Evolutionary conservation across 176 grass and related monocot genomes (phyloP), one percentile per base, ranked within the genome.

Genomic region (Avena insularis): DNA sequence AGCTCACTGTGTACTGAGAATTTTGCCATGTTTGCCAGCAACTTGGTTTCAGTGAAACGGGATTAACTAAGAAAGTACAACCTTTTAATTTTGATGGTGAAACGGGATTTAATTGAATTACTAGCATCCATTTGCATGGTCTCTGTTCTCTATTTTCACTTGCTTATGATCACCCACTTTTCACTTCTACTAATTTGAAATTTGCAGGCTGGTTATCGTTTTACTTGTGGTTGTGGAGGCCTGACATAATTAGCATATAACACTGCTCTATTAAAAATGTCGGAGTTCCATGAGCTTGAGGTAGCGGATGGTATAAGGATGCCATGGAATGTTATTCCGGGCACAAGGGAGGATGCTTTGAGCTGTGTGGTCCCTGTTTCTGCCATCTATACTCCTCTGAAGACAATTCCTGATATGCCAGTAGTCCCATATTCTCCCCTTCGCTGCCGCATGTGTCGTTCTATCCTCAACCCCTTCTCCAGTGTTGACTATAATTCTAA

Each of bases 241-340:
- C 78, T 76, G n/a, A 25, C 64, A 78, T 17, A 76, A 69, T 36
- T 82, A 69, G 38, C 45, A 46, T 60, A 78, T 25, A 21, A 90
- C 38, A 17, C 55, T 71, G 63, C 55, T 45, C 46, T 46, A 51
- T 76, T 61, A 49, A 94, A 86, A 83, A 98, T 98, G 96, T 86
- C 90, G 6, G 93, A 95, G 73, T 98, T 98, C 79, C 75, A 91
- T 50, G 91, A 98, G 56, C 90, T 98, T 16, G 96, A 95, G 85
- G 58, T 64, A 12, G 88, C 85, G 72, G 93, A 98, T 84, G 93
- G 96, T 47, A 90, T 98, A 55, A 83, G 91, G 78, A 98, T 98
- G 96, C 88, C 96, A 25, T 98, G 96, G 96, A 98, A 98, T 85
- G 89, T 95, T 60, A 82, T 98, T 47, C 96, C 96, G 12, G 90